Percentiles rank a stretch among this genome's conserved stretches.
phyloP scores from a whole-genome alignment of 805 yeast species.

The Zygotorulaspora chibaensis region DNA sequence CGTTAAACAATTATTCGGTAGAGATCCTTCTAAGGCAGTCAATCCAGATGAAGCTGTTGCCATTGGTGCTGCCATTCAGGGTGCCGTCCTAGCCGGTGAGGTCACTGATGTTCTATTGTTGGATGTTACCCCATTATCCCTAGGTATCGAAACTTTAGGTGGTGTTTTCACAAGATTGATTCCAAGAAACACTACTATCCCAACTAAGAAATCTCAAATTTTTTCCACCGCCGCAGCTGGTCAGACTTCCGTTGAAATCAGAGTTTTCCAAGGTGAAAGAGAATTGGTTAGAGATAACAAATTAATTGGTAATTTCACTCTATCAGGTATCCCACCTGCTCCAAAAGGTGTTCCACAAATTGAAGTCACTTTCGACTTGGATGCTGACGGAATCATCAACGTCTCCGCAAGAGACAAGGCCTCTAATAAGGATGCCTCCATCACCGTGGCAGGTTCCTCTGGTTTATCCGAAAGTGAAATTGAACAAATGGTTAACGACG shows the following conservation, averaged over 20 bases:
- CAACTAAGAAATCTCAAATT: slow-evolving; percentile 93
- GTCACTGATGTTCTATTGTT: slow-evolving; percentile 85
- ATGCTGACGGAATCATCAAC: slow-evolving; percentile 96
- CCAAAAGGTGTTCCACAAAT: slow-evolving; percentile 84
- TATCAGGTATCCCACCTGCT: slow-evolving; percentile 84
- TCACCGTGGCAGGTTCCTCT: slow-evolving; percentile 93
- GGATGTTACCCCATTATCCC: slow-evolving; percentile 81
- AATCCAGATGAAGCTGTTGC: slow-evolving; percentile 95
- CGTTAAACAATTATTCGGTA: slow-evolving; percentile 69
- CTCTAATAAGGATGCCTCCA: slow-evolving; percentile 88
- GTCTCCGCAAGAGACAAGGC: slow-evolving; percentile 93
- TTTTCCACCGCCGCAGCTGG: slow-evolving; percentile 96
- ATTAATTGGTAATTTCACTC: slow-evolving; percentile 93
- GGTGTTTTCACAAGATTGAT: slow-evolving; percentile 92
- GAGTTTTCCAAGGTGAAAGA: slow-evolving; percentile 99
- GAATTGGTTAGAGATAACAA: slow-evolving; percentile 97
- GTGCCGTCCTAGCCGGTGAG: slow-evolving; percentile 93
- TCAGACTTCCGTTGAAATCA: slow-evolving; percentile 93
- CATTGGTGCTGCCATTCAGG: slow-evolving; percentile 97
- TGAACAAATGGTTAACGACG: slow-evolving; percentile 86
- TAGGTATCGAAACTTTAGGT: slow-evolving; percentile 97
- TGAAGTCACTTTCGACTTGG: slow-evolving; percentile 89
- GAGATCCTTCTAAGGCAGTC: slow-evolving; percentile 83
- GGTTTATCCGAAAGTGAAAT: slow-evolving; percentile 88
- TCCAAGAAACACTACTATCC: slow-evolving; percentile 90